These are phyloP conservation scores for Adenanthera pavonina DNA, from an alignment of 306 rosid species.

Conservation along the genomic window DNA sequence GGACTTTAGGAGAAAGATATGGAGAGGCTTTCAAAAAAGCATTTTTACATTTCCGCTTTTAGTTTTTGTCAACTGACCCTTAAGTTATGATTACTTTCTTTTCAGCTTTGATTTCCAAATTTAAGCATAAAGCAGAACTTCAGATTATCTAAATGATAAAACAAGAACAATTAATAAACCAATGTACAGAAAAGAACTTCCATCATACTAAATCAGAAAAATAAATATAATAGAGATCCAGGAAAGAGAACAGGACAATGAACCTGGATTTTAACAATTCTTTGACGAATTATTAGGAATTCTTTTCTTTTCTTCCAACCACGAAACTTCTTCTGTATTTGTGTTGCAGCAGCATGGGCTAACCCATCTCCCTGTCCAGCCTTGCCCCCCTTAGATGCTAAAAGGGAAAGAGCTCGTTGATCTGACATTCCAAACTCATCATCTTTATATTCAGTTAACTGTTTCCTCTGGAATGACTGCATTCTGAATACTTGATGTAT, in stretches of 20 bases:
- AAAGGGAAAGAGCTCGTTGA: conserved; percentile 60
- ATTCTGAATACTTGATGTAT: conserved; percentile 76
- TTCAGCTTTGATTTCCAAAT: conserved; percentile 24
- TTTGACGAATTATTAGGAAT: conserved; percentile 78
- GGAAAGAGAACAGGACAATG: conserved; percentile 24
- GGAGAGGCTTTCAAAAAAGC: conserved; percentile 1
- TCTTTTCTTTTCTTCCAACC: conserved; percentile 94
- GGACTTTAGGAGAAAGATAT: neutral
- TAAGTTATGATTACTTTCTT: neutral
- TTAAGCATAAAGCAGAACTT: conserved; percentile 13
- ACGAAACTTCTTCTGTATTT: conserved; percentile 88
- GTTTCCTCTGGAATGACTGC: conserved; percentile 82
- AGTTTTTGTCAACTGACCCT: conserved; percentile 3
- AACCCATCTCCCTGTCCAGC: conserved; percentile 57
- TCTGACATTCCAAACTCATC: conserved; percentile 64
- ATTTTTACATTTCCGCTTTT: conserved; percentile 13
- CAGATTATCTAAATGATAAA: conserved; percentile 20
- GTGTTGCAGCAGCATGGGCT: conserved; percentile 68
- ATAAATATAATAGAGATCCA: conserved; percentile 8
- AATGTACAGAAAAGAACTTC: neutral
- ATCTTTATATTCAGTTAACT: conserved; percentile 45
- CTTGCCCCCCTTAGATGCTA: conserved; percentile 57
- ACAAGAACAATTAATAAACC: conserved; percentile 7
- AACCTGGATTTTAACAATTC: conserved; percentile 96
- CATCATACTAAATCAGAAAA: conserved; percentile 7